Conservation (phyloP, 257 asterid species). For the Plantago ovata region DNA sequence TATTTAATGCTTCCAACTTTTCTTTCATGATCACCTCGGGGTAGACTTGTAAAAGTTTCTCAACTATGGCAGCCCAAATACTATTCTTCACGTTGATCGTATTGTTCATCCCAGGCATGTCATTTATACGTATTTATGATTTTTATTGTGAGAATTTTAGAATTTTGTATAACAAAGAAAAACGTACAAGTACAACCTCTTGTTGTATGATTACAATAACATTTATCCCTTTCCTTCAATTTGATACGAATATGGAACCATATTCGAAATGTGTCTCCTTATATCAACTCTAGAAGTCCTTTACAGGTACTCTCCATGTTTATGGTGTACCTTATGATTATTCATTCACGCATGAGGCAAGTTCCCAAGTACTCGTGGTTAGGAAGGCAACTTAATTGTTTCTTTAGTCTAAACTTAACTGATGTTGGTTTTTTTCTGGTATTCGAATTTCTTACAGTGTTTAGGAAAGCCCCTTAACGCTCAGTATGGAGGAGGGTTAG, state of each 20-base stretch:
- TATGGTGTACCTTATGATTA: slow-evolving; percentile 4
- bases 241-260: no score
- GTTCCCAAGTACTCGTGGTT: slow-evolving; percentile 5
- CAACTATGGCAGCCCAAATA: not conserved
- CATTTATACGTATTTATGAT: not conserved
- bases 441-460: slow-evolving; percentile 19
- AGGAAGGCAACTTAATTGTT: not conserved
- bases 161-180: no score
- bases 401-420: not conserved
- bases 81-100: slow-evolving; percentile 1
- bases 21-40: not conserved
- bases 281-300: not conserved
- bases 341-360: slow-evolving; percentile 17
- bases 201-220: no score
- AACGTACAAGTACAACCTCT: no score
- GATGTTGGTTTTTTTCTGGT: not conserved
- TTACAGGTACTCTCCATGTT: not conserved
- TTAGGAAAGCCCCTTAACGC: slow-evolving; percentile 29
- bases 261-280: not conserved
- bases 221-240: no score
- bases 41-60: not conserved
- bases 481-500: slow-evolving; percentile 35
- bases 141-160: no score
- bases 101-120: slow-evolving; percentile 1
- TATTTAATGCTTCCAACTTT: not conserved